Base-by-base conservation (phyloP, 176 grass and related monocot genomes). In the Pontederia paniculata region DNA sequence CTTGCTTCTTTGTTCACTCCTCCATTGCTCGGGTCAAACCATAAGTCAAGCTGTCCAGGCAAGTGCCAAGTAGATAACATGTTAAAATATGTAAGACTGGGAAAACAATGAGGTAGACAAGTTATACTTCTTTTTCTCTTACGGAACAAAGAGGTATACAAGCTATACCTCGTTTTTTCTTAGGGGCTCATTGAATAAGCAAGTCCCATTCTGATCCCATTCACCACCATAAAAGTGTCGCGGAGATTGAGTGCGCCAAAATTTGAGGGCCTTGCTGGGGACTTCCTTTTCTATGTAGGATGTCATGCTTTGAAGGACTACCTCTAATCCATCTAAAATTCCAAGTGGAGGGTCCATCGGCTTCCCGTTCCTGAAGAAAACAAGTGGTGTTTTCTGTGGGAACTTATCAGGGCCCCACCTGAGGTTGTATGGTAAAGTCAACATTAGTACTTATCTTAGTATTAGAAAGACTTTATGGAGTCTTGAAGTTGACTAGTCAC, bases 351-450 rank as follows among this genome's bases (percentile, higher is more conserved):
- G 86, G 22, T 91, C 68, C 49, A 98, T 80, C 0, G 77, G 83
- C 65, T 84, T 82, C 74, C 93, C 83, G 69, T 79, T 72, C 48
- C 21, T 45, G 64, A 84, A 98, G 77, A 98, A 98, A 73, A 88
- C 77, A 74, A 98, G 77, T 42, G 93, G 93, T 37, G 75, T 28
- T 84, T n/a, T 83, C 50, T 80, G 63, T 21, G 86, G 93, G 54
- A 98, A 98, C 69, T 98, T 98, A 84, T 97, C 83, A 3, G 45
- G 47, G 23, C 80, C 75, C 93, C 86, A 97, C 93, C 93, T 97
- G 57, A 74, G 18, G 22, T 75, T 11, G 42, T 21, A 9, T n/a
- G 17, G 2, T 48, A 23, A 23, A 43, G 42, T 21, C 41, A 23
- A 2, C 19, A 48, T 63, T 63, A 46, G 10, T 25, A 9, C 9